Evolutionary conservation across 306 rosid genomes (phyloP).

Genomic region (Lagenaria siceraria): DNA sequence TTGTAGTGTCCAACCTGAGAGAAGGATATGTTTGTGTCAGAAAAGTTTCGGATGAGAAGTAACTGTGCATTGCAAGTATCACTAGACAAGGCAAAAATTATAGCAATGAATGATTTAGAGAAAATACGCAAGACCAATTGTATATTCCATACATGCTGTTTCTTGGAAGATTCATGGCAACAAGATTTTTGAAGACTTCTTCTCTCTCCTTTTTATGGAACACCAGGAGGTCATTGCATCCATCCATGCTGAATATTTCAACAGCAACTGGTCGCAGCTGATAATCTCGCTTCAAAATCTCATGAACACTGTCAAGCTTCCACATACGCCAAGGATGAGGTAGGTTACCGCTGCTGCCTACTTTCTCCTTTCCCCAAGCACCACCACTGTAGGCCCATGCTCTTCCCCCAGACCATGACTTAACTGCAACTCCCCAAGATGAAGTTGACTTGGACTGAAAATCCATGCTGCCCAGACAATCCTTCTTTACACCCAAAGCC

Average conservation of each 20-base stretch:
- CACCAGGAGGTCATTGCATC: slow-evolving; percentile 93
- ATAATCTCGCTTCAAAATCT: slow-evolving; percentile 97
- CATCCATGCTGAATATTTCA: slow-evolving; percentile 99
- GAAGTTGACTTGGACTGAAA: slow-evolving; percentile 73
- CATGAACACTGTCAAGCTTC: slow-evolving; percentile 97
- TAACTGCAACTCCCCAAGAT: slow-evolving; percentile 50
- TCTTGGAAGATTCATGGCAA: slow-evolving; percentile 96
- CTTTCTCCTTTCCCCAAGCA: slow-evolving; percentile 99
- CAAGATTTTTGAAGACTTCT: slow-evolving; percentile 80
- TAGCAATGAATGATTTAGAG: background rate
- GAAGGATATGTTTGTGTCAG: background rate
- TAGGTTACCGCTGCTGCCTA: slow-evolving; percentile 63
- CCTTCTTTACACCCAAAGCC: slow-evolving; percentile 97
- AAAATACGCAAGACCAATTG: slow-evolving; percentile 6
- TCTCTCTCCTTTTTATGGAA: slow-evolving; percentile 99
- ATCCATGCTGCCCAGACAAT: slow-evolving; percentile 47
- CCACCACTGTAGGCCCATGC: slow-evolving; percentile 99
- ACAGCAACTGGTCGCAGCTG: slow-evolving; percentile 99
- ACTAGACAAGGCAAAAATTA: background rate
- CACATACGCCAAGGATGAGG: slow-evolving; percentile 98
- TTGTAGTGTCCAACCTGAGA: slow-evolving; percentile 94
- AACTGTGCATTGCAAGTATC: background rate
- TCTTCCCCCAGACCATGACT: slow-evolving; percentile 81
- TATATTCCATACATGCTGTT: slow-evolving; percentile 71
- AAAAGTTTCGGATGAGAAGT: background rate